These are phyloP conservation scores for Suhomyces wounanorum DNA, from an alignment of 1,139 yeast species.

Conservation along the genomic window DNA sequence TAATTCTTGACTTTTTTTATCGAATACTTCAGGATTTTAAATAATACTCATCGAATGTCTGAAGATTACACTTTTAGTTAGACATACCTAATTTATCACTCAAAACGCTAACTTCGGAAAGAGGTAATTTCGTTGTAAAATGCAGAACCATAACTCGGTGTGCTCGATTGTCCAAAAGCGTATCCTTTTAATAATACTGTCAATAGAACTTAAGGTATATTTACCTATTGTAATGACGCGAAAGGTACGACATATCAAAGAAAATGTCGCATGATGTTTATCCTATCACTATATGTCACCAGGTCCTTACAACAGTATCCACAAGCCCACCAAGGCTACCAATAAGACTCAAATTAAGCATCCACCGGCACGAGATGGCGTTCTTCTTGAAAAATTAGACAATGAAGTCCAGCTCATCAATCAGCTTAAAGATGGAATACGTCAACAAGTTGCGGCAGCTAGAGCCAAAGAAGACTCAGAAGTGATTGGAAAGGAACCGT, in stretches of 20 bases:
- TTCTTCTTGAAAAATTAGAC: conserved; percentile 38
- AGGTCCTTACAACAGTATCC: background rate
- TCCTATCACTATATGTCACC: conserved; percentile 1
- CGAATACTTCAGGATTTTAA: too few relatives aligned
- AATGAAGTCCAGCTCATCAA: conserved; percentile 38
- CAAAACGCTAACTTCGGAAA: too few relatives aligned
- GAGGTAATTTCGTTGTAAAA: too few relatives aligned
- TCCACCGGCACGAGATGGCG: conserved; percentile 12
- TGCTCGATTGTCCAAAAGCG: too few relatives aligned
- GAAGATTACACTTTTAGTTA: too few relatives aligned
- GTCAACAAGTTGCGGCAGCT: conserved; percentile 10
- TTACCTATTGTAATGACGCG: background rate
- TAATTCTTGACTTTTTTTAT: too few relatives aligned
- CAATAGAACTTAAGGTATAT: too few relatives aligned
- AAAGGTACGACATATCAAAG: background rate
- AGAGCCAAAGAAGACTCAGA: conserved; percentile 1
- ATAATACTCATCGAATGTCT: too few relatives aligned
- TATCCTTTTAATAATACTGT: too few relatives aligned
- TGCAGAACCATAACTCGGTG: too few relatives aligned
- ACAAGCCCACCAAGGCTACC: conserved; percentile 1
- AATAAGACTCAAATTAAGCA: background rate
- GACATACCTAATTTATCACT: too few relatives aligned
- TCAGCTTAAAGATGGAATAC: conserved; percentile 24
- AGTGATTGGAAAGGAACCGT: background rate
- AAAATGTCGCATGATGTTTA: background rate